These are phyloP conservation scores for Glarea lozoyensis DNA, from an alignment of 495 filamentous ascomycete genomes.

Conservation along the genomic window DNA sequence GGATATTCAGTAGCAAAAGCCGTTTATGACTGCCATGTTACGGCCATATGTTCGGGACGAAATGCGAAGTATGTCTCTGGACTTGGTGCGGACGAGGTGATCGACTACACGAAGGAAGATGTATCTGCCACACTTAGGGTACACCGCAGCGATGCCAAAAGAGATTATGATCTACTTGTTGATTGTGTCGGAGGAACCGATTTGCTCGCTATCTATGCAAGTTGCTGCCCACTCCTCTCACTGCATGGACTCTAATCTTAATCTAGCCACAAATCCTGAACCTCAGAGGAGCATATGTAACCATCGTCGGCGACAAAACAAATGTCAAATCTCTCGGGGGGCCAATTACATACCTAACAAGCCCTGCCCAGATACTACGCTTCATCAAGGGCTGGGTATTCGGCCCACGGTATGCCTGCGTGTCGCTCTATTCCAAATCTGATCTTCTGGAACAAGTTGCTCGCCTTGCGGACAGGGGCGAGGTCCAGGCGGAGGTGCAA, in stretches of 20 bases:
- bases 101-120: conserved; percentile 23
- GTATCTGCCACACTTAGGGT: conserved; percentile 6
- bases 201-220: conserved; percentile 13
- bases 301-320: conserved; percentile 24
- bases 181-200: conserved; percentile 23
- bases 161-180: conserved; percentile 14
- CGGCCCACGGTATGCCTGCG: conserved; percentile 20
- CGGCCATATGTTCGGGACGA: conserved; percentile 21
- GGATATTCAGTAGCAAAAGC: conserved; percentile 14
- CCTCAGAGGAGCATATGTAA: conserved; percentile 19
- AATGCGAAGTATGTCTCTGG: conserved; percentile 20
- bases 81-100: conserved; percentile 24
- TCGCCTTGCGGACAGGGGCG: conserved; percentile 16
- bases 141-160: background rate
- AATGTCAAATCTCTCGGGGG: conserved; percentile 14
- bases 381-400: conserved; percentile 19
- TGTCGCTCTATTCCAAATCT: conserved; percentile 7
- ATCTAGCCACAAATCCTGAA: conserved; percentile 15
- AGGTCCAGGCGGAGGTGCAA: conserved; percentile 16
- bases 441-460: conserved; percentile 14
- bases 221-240: background rate
- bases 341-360: conserved; percentile 19
- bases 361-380: conserved; percentile 15
- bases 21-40: conserved; percentile 20
- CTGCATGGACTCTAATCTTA: background rate